These are phyloP conservation scores for Suhomyces bribrorum DNA, from an alignment of 1,139 yeast genomes.

Conservation along the genomic window DNA sequence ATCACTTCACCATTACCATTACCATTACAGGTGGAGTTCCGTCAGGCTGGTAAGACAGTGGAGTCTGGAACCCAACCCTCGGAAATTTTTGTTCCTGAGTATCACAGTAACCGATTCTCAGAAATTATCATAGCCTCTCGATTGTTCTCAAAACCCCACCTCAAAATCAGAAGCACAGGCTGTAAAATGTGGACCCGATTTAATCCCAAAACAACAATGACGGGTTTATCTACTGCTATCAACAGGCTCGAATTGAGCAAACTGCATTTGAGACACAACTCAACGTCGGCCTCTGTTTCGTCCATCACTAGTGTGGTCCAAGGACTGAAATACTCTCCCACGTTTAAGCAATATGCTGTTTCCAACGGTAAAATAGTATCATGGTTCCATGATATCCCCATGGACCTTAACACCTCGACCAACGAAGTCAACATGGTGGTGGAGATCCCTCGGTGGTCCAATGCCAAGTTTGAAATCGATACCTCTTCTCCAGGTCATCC, in stretches of 20 bases:
- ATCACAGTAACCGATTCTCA: too few species aligned
- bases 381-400: constrained; percentile 76
- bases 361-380: constrained; percentile 65
- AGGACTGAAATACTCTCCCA: constrained; percentile 39
- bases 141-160: neutral
- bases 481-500: constrained; percentile 72
- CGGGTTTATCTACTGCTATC: constrained; percentile 16
- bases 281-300: constrained; percentile 9
- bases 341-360: constrained; percentile 36
- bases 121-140: too few species aligned
- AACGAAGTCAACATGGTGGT: constrained; percentile 81
- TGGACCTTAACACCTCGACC: constrained; percentile 63
- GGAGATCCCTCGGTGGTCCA: constrained; percentile 90
- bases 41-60: too few species aligned
- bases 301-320: constrained; percentile 20
- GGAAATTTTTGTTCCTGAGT: too few species aligned
- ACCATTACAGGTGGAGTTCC: too few species aligned
- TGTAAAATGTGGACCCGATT: neutral
- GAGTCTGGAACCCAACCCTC: too few species aligned
- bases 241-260: constrained; percentile 23
- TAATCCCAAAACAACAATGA: neutral
- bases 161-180: neutral
- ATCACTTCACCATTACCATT: too few species aligned
- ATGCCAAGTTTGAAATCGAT: constrained; percentile 83
- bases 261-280: constrained; percentile 22